Evolutionary conservation across 768 basidiomycete genomes (phyloP).

Genomic region (Chalciporus sphaerocephalus): DNA sequence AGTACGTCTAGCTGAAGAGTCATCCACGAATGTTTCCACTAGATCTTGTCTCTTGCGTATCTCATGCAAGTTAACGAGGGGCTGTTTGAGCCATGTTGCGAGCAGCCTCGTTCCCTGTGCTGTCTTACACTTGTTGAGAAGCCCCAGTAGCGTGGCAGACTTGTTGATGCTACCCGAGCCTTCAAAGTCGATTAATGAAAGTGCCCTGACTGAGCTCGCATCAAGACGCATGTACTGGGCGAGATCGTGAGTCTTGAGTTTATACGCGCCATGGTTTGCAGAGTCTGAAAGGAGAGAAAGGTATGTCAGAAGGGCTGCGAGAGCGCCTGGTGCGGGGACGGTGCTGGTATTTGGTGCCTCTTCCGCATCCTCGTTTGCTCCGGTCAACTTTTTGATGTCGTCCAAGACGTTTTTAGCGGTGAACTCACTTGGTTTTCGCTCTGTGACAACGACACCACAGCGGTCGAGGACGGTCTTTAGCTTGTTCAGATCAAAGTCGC

Average conservation of each 20-base stretch:
- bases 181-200: conserved; percentile 76
- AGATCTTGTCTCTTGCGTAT: conserved; percentile 87
- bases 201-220: conserved; percentile 86
- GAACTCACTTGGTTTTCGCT: conserved; percentile 92
- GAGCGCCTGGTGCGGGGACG: conserved; percentile 69
- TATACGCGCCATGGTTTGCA: conserved; percentile 75
- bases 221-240: conserved; percentile 95
- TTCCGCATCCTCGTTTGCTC: conserved; percentile 24
- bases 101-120: conserved; percentile 87
- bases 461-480: conserved; percentile 82
- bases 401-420: conserved; percentile 72
- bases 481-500: conserved; percentile 86
- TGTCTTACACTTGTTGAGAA: conserved; percentile 95
- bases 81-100: conserved; percentile 93
- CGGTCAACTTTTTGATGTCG: conserved; percentile 53
- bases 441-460: conserved; percentile 86
- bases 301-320: conserved; percentile 79
- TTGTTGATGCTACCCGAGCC: conserved; percentile 63
- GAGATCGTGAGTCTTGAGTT: conserved; percentile 81
- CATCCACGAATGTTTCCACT: conserved; percentile 82
- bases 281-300: conserved; percentile 74
- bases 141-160: conserved; percentile 82
- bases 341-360: conserved; percentile 25
- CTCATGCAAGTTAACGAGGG: conserved; percentile 88
- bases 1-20: conserved; percentile 61